Evolutionary conservation across 1,139 yeast species (phyloP).

Genomic region (Keqinozyma sinolaborantium): DNA sequence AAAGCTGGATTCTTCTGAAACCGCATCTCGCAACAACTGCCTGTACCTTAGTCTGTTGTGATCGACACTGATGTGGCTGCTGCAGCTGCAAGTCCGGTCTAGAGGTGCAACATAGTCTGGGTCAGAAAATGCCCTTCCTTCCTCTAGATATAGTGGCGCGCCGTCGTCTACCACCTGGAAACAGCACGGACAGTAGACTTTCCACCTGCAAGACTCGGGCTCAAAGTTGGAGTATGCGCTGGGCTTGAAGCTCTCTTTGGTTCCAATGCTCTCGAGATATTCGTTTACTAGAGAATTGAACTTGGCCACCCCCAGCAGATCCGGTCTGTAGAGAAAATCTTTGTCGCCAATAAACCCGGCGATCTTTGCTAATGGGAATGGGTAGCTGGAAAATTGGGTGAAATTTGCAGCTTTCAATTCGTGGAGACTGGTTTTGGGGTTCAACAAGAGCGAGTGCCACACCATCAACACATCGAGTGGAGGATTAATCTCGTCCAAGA

Average conservation of each 20-base stretch:
- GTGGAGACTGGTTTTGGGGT: constrained; percentile 23
- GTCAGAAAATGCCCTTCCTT: constrained; percentile 2
- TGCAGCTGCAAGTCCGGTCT: no score
- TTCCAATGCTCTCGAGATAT: no score
- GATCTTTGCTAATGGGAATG: constrained; percentile 24
- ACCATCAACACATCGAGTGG: constrained; percentile 38
- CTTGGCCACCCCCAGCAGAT: no score
- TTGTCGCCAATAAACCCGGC: constrained; percentile 17
- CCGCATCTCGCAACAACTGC: not conserved
- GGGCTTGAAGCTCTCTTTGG: constrained; percentile 5
- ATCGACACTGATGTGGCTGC: no score
- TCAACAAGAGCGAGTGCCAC: constrained; percentile 28
- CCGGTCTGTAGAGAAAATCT: no score
- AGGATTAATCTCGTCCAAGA: constrained; percentile 14
- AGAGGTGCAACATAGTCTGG: no score
- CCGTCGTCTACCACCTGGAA: not conserved
- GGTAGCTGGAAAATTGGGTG: constrained; percentile 16
- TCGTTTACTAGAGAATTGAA: no score
- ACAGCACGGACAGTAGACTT: constrained; percentile 4
- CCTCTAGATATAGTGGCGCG: not conserved
- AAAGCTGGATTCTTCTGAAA: no score
- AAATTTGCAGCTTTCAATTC: constrained; percentile 20
- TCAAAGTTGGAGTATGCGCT: constrained; percentile 6
- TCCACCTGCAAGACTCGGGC: constrained; percentile 1
- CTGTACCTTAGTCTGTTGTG: not conserved